Evolutionary conservation across 495 filamentous ascomycete genomes (phyloP).

Genomic region (Clohesyomyces aquaticus): DNA sequence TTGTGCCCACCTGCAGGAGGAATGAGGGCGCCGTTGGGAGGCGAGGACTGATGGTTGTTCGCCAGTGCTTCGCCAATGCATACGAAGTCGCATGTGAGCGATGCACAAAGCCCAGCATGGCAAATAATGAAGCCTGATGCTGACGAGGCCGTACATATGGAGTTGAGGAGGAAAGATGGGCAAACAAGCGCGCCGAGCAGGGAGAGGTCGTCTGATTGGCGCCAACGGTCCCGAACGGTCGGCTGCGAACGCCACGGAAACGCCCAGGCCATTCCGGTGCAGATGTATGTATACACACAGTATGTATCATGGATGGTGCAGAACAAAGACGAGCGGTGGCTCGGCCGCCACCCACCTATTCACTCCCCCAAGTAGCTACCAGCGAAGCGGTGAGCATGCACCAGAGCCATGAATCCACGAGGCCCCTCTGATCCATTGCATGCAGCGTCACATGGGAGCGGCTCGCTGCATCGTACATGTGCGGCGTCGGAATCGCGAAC

Average conservation of each 20-base stretch:
- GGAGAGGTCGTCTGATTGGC: background rate
- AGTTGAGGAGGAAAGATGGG: too few species aligned
- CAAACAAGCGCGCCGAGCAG: too few species aligned
- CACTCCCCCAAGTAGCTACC: slow-evolving; percentile 9
- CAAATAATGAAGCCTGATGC: background rate
- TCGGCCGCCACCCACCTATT: slow-evolving; percentile 13
- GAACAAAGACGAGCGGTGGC: slow-evolving; percentile 23
- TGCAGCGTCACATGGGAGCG: background rate
- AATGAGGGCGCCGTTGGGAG: too few species aligned
- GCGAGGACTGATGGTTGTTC: too few species aligned
- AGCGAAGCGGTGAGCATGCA: slow-evolving; percentile 27
- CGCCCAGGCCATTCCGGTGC: background rate
- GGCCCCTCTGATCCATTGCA: too few species aligned
- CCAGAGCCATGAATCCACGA: too few species aligned
- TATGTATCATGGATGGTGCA: too few species aligned
- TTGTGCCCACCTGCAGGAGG: too few species aligned
- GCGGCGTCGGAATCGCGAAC: background rate
- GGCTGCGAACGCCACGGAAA: background rate
- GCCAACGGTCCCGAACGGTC: background rate
- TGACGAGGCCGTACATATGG: too few species aligned
- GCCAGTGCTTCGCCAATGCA: background rate
- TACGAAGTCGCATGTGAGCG: background rate
- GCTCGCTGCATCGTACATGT: background rate
- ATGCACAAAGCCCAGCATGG: background rate
- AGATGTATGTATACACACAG: background rate